Conservation (phyloP, 1,139 yeast genomes). For the Meyerozyma sp. region DNA sequence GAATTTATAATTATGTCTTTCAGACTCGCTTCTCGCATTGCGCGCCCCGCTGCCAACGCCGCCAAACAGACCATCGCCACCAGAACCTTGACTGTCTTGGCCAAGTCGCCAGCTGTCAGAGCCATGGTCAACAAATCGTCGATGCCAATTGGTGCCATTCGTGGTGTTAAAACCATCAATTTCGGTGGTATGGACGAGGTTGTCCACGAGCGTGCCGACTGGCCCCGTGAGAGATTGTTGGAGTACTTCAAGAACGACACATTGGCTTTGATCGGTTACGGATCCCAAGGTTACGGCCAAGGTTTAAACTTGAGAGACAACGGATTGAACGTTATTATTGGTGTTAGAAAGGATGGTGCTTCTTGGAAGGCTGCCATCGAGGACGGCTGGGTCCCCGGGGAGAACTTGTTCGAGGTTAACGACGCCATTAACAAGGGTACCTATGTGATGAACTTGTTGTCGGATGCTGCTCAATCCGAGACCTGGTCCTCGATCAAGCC, state of each 20-base stretch:
- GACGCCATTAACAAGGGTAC: conserved; percentile 94
- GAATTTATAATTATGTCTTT: conserved; percentile 41
- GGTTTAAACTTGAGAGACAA: conserved; percentile 99
- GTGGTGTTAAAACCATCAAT: conserved; percentile 95
- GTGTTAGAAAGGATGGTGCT: conserved; percentile 98
- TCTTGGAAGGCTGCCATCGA: conserved; percentile 99
- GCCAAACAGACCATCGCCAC: conserved; percentile 49
- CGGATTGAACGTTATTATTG: conserved; percentile 94
- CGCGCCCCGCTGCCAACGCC: conserved; percentile 39
- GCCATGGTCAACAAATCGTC: conserved; percentile 34
- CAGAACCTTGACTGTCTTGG: conserved; percentile 64
- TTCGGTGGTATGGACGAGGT: conserved; percentile 93
- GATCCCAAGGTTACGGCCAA: conserved; percentile 99
- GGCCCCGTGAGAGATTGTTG: conserved; percentile 96
- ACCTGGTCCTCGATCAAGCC: conserved; percentile 90
- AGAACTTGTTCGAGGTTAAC: conserved; percentile 89
- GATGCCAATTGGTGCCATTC: conserved; percentile 39
- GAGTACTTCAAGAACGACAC: conserved; percentile 98
- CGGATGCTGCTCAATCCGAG: conserved; percentile 99
- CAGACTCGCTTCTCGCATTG: conserved; percentile 59
- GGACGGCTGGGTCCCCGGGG: conserved; percentile 99
- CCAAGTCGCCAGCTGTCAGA: conserved; percentile 35
- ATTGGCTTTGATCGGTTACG: conserved; percentile 96
- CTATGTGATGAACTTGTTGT: conserved; percentile 92
- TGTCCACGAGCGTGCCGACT: conserved; percentile 98